Percentiles rank a stretch among this genome's conserved stretches.
These are phyloP conservation scores for Geotrichum histeridarum DNA, from an alignment of 1,139 yeast species.

Conservation along the genomic window DNA sequence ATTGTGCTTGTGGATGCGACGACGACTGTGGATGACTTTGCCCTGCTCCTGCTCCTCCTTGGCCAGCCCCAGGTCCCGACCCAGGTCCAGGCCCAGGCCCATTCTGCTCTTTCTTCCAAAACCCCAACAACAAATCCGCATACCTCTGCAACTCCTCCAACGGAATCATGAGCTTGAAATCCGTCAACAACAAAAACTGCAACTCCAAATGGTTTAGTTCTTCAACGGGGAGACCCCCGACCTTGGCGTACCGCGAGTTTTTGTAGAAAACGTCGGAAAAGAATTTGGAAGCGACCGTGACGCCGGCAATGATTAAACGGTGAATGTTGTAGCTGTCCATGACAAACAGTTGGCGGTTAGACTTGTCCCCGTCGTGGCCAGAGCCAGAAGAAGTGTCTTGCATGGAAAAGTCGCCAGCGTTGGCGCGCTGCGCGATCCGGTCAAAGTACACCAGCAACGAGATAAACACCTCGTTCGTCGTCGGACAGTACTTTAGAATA, in stretches of 20 bases:
- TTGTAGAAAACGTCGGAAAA: conserved; percentile 95
- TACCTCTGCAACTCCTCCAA: conserved; percentile 88
- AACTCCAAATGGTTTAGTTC: conserved; percentile 89
- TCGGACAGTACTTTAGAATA: conserved; percentile 93
- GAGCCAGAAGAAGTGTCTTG: not conserved
- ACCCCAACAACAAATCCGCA: conserved; percentile 77
- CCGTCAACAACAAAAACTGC: conserved; percentile 78
- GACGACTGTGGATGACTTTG: not conserved
- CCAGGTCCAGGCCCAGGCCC: not conserved
- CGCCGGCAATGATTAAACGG: conserved; percentile 89
- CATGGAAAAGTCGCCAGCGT: conserved; percentile 42
- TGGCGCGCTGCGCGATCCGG: conserved; percentile 85
- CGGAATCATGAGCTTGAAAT: conserved; percentile 80
- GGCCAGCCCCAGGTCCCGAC: too few species aligned
- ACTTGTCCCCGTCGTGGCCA: conserved; percentile 19
- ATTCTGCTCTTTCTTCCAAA: conserved; percentile 66
- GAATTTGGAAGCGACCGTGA: conserved; percentile 92
- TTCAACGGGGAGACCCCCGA: conserved; percentile 92
- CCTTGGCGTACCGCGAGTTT: conserved; percentile 92
- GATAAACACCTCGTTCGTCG: conserved; percentile 91
- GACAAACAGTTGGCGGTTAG: conserved; percentile 59
- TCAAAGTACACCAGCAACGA: conserved; percentile 89
- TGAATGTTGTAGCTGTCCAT: conserved; percentile 96
- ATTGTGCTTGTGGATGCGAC: not conserved
- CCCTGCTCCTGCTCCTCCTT: not conserved